Conservation (phyloP, 345 rosid species). For the Iberis pinnata region DNA sequence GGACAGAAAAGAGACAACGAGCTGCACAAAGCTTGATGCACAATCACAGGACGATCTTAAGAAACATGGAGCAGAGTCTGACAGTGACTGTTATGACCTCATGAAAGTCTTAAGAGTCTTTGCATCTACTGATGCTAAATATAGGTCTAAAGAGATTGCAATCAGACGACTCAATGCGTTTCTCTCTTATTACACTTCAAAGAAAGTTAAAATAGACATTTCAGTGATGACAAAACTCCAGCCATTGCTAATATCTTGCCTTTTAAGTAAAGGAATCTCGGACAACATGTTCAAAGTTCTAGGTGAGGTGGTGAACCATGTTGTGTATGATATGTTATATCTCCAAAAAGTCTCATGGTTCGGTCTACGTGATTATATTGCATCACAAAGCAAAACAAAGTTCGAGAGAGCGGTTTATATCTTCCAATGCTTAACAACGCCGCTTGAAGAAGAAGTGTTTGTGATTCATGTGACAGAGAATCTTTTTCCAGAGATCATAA, state of each 20-base stretch:
- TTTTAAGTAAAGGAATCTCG: slow-evolving; percentile 5
- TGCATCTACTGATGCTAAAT: neutral
- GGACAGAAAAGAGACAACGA: no score
- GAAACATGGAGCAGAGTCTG: neutral
- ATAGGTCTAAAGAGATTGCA: neutral
- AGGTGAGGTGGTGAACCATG: slow-evolving; percentile 6
- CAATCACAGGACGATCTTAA: neutral
- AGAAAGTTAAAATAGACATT: neutral
- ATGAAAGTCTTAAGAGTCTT: neutral
- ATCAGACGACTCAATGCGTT: neutral
- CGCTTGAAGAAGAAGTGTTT: neutral
- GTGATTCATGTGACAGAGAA: neutral
- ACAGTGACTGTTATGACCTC: neutral
- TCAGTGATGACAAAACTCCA: slow-evolving; percentile 4
- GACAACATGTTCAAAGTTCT: slow-evolving; percentile 17
- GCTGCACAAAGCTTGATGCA: no score
- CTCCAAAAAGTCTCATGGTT: neutral
- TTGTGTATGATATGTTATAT: slow-evolving; percentile 4
- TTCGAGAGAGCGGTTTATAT: slow-evolving; percentile 13
- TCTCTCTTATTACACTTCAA: neutral
- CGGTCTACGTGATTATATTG: neutral
- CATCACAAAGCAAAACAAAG: neutral
- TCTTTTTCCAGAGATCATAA: neutral
- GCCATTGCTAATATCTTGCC: slow-evolving; percentile 12
- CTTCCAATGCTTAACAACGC: slow-evolving; percentile 6